phyloP scores from a whole-genome alignment of 2,329 filamentous ascomycete genomes.

The Pseudocercospora pini-densiflorae region DNA sequence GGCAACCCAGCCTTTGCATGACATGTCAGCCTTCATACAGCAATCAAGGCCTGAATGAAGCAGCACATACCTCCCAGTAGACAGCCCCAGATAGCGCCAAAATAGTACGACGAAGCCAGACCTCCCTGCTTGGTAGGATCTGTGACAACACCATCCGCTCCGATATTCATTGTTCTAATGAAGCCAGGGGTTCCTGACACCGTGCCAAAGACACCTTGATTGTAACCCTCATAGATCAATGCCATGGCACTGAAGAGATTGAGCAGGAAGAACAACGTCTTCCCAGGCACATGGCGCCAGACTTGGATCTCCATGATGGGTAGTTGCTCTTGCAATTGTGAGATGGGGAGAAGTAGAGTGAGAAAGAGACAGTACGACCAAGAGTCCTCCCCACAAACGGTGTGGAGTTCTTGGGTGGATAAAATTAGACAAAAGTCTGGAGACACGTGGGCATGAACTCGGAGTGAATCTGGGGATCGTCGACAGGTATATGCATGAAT shows the following conservation, averaged over 20 bases:
- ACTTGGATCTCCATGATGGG: conserved; percentile 33
- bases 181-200: no score
- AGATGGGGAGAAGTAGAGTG: background rate
- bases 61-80: conserved; percentile 9
- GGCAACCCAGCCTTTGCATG: conserved; percentile 30
- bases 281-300: conserved; percentile 36
- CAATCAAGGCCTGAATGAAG: background rate
- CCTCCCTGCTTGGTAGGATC: conserved; percentile 56
- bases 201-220: no score
- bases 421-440: conserved; percentile 8
- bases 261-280: conserved; percentile 33
- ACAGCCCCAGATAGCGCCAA: conserved; percentile 9
- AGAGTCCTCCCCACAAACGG: background rate
- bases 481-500: conserved; percentile 6
- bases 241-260: conserved; percentile 37
- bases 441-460: conserved; percentile 11
- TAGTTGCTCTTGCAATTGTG: conserved; percentile 1
- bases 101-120: conserved; percentile 5
- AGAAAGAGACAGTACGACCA: background rate
- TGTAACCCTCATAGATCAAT: conserved; percentile 15
- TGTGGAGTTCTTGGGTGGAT: background rate
- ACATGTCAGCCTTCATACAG: conserved; percentile 1
- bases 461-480: conserved; percentile 12
- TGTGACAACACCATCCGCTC: conserved; percentile 53
- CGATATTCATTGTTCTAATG: conserved; percentile 49